Conservation (phyloP, 441 rosid genomes). For the Theobroma grandiflorum region DNA sequence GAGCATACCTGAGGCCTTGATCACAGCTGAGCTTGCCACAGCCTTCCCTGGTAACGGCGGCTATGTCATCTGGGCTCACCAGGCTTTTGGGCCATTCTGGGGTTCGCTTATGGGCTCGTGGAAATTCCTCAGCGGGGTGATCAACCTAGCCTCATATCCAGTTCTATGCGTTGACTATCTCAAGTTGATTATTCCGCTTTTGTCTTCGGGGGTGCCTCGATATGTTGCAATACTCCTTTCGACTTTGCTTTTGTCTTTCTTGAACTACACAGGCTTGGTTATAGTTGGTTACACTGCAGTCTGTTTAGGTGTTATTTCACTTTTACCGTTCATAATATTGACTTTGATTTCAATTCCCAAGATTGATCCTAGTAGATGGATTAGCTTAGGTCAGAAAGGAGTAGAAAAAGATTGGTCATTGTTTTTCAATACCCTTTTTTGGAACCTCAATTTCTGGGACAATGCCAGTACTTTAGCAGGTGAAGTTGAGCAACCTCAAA, state of each 20-base stretch:
- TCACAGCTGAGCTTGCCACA: slow-evolving; percentile 49
- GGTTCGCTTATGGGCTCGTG: slow-evolving; percentile 49
- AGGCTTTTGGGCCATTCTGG: slow-evolving; percentile 46
- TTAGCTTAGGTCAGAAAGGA: slow-evolving; percentile 8
- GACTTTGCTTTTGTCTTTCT: slow-evolving; percentile 6
- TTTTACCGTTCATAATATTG: slow-evolving; percentile 15
- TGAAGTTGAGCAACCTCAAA: slow-evolving; percentile 20
- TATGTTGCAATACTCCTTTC: slow-evolving; percentile 1
- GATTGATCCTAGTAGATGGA: slow-evolving; percentile 15
- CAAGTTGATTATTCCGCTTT: slow-evolving; percentile 32
- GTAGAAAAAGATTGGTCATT: slow-evolving; percentile 21
- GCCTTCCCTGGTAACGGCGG: slow-evolving; percentile 48
- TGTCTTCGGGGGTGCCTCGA: slow-evolving; percentile 7
- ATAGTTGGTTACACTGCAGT: slow-evolving; percentile 26
- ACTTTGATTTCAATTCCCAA: slow-evolving; percentile 25
- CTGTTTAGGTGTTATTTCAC: slow-evolving; percentile 19
- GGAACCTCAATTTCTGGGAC: slow-evolving; percentile 27
- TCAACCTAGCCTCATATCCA: slow-evolving; percentile 39
- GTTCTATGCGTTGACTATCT: slow-evolving; percentile 43
- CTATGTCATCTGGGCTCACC: slow-evolving; percentile 47
- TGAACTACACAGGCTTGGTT: slow-evolving; percentile 27
- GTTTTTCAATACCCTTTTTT: slow-evolving; percentile 26
- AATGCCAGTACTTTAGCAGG: slow-evolving; percentile 28
- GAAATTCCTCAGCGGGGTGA: slow-evolving; percentile 48
- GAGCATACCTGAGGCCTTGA: slow-evolving; percentile 49